Percentiles rank a stretch among this genome's conserved stretches.
phyloP scores from a whole-genome alignment of 1,284 basidiomycete genomes.

The Apiotrichum gracile region DNA sequence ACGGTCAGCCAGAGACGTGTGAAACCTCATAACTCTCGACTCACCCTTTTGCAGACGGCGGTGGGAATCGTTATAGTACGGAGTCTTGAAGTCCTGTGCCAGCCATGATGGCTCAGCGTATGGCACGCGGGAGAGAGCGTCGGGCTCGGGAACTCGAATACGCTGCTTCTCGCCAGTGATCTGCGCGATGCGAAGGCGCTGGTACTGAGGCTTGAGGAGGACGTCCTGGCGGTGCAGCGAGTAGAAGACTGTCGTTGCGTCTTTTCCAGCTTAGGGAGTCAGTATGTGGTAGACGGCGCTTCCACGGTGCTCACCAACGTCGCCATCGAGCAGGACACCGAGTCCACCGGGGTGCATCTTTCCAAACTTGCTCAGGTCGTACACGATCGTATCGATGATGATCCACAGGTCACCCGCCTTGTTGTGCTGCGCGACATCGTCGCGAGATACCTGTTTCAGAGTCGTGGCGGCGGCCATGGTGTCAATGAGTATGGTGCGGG shows the following conservation, averaged over 20 bases:
- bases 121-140: constrained; percentile 59
- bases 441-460: constrained; percentile 41
- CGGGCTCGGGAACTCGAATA: constrained; percentile 55
- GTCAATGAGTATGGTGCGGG: too few relatives aligned
- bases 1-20: not conserved
- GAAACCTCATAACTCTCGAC: not conserved
- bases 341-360: constrained; percentile 75
- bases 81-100: constrained; percentile 65
- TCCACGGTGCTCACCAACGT: constrained; percentile 56
- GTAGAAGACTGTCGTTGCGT: constrained; percentile 80
- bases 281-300: not conserved
- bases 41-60: constrained; percentile 45
- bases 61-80: constrained; percentile 70
- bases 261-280: constrained; percentile 53
- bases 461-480: not conserved
- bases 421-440: constrained; percentile 61
- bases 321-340: constrained; percentile 65
- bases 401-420: constrained; percentile 72
- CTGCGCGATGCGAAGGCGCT: constrained; percentile 62
- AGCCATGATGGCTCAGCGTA: constrained; percentile 89
- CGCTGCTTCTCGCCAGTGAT: constrained; percentile 60
- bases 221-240: constrained; percentile 75
- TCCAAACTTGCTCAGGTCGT: constrained; percentile 70
- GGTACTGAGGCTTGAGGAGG: constrained; percentile 66
- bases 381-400: constrained; percentile 74